phyloP scores from a whole-genome alignment of 1,139 yeast species.

The Sugiyamaella novakii region DNA sequence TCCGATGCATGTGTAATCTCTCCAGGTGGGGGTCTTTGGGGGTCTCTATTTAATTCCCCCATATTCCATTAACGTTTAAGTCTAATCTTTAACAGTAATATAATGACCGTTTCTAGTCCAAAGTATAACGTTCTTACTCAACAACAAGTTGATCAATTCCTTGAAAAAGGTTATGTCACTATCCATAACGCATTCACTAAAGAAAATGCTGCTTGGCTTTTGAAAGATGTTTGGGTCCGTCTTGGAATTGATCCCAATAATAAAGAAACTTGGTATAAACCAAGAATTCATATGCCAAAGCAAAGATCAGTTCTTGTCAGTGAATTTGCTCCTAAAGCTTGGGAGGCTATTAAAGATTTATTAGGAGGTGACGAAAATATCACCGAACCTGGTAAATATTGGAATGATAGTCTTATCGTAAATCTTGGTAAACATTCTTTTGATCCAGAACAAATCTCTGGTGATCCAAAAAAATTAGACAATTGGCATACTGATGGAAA shows the following conservation, averaged over 20 bases:
- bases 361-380: constrained; percentile 22
- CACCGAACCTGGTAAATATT: constrained; percentile 20
- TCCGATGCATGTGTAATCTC: no score
- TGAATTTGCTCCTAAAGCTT: constrained; percentile 24
- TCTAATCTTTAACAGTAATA: no score
- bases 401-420: constrained; percentile 23
- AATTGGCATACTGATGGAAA: constrained; percentile 27
- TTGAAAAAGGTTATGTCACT: constrained; percentile 20
- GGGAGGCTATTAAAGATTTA: constrained; percentile 24
- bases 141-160: constrained; percentile 19
- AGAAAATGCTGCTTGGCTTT: constrained; percentile 20
- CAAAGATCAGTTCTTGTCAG: constrained; percentile 19
- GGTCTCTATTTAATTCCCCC: background rate
- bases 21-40: background rate
- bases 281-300: constrained; percentile 18
- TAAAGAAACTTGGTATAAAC: constrained; percentile 17
- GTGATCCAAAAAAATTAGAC: constrained; percentile 19
- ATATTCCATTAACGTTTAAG: background rate
- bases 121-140: constrained; percentile 13
- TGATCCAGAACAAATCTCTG: constrained; percentile 18
- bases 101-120: constrained; percentile 4
- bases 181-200: constrained; percentile 17
- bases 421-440: constrained; percentile 21
- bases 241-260: constrained; percentile 21
- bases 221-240: constrained; percentile 22